Conservation (phyloP, 257 asterid genomes). For the Solanum tacnaense region DNA sequence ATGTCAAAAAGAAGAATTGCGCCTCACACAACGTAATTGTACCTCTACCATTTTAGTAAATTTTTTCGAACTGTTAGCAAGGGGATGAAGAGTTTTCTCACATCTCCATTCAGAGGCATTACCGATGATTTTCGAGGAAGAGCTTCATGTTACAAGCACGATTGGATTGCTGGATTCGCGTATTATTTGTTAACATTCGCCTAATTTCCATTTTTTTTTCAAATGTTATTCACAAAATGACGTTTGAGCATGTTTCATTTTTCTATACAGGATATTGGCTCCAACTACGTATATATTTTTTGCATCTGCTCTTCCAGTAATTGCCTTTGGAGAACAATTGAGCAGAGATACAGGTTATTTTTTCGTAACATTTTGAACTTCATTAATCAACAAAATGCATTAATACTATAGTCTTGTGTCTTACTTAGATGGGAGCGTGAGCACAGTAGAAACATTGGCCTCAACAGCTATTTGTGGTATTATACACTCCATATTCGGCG, state of each 20-base stretch:
- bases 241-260: background rate
- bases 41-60: background rate
- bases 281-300: constrained; percentile 50
- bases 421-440: constrained; percentile 43
- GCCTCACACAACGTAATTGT: background rate
- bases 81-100: background rate
- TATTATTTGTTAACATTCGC: background rate
- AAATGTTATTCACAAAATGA: background rate
- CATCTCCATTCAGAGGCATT: constrained; percentile 33
- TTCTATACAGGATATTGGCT: constrained; percentile 34
- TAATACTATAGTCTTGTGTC: background rate
- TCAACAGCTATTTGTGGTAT: constrained; percentile 61
- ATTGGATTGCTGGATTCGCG: constrained; percentile 41
- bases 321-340: constrained; percentile 57
- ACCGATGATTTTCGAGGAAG: constrained; percentile 29
- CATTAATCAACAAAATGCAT: background rate
- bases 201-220: background rate
- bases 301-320: constrained; percentile 63
- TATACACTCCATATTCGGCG: constrained; percentile 45
- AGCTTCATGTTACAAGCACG: constrained; percentile 34
- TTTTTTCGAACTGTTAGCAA: no score
- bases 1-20: no score
- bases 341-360: constrained; percentile 41
- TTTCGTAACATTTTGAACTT: background rate
- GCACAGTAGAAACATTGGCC: constrained; percentile 38